These are phyloP conservation scores for Pseudogymnoascus sp. DNA, from an alignment of 2,329 filamentous ascomycete species.

Conservation along the genomic window DNA sequence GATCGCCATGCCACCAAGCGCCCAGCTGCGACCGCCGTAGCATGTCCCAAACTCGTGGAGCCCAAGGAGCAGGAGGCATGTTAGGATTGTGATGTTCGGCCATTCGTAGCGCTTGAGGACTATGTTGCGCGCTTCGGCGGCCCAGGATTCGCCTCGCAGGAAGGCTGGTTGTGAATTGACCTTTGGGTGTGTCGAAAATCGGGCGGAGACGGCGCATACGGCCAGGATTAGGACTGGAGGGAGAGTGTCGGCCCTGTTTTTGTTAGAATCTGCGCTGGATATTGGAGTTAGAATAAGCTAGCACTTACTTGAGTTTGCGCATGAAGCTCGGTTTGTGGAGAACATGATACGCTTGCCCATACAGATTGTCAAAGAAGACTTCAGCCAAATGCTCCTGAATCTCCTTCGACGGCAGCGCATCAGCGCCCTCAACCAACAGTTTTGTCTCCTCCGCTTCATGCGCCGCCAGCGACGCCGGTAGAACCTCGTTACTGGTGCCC, in stretches of 20 bases:
- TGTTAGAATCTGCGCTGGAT: slow-evolving; percentile 16
- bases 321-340: slow-evolving; percentile 97
- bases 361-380: slow-evolving; percentile 90
- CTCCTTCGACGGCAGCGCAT: slow-evolving; percentile 73
- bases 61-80: slow-evolving; percentile 77
- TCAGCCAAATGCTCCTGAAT: slow-evolving; percentile 90
- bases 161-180: slow-evolving; percentile 66
- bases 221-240: slow-evolving; percentile 89
- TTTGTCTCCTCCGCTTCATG: slow-evolving; percentile 66
- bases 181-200: slow-evolving; percentile 83
- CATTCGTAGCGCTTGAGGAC: slow-evolving; percentile 82
- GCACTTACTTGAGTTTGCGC: slow-evolving; percentile 62
- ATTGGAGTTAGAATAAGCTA: background rate
- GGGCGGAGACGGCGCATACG: slow-evolving; percentile 88
- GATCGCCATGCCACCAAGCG: slow-evolving; percentile 87
- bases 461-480: slow-evolving; percentile 45
- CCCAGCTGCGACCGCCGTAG: slow-evolving; percentile 92
- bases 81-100: slow-evolving; percentile 92
- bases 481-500: slow-evolving; percentile 41
- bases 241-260: slow-evolving; percentile 58
- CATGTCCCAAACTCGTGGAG: slow-evolving; percentile 96
- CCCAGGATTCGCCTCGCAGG: slow-evolving; percentile 85
- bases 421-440: slow-evolving; percentile 70
- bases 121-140: slow-evolving; percentile 75
- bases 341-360: slow-evolving; percentile 89